phyloP scores from a whole-genome alignment of 495 filamentous ascomycete species.

The Hypoxylon lenormandii region DNA sequence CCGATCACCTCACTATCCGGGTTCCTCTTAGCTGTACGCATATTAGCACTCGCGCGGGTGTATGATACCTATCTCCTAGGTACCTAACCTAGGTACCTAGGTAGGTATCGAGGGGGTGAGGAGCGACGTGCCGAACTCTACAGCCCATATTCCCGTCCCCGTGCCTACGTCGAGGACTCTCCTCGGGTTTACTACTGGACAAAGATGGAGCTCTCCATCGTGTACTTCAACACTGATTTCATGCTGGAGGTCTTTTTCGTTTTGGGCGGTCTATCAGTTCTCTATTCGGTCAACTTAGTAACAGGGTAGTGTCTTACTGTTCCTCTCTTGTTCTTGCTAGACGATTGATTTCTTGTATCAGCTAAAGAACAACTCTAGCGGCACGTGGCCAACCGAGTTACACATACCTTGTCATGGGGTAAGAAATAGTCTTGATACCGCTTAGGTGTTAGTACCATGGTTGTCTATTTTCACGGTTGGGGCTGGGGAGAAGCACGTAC shows the following conservation, averaged over 20 bases:
- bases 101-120: neutral
- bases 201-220: conserved; percentile 71
- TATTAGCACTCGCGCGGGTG: conserved; percentile 17
- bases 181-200: conserved; percentile 39
- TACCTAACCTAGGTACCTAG: too few species aligned
- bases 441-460: conserved; percentile 21
- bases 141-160: conserved; percentile 64
- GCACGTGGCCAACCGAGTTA: neutral
- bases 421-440: conserved; percentile 36
- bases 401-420: conserved; percentile 42
- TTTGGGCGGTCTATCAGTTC: conserved; percentile 21
- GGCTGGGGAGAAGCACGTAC: conserved; percentile 17
- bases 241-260: conserved; percentile 65
- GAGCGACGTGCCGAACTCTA: conserved; percentile 61
- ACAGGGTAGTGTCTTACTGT: conserved; percentile 25
- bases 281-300: neutral
- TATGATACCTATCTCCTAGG: too few species aligned
- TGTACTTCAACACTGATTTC: conserved; percentile 85
- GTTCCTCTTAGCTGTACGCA: conserved; percentile 19
- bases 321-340: conserved; percentile 47
- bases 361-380: neutral
- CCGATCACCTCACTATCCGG: conserved; percentile 52
- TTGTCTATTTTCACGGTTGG: neutral
- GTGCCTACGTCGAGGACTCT: conserved; percentile 63
- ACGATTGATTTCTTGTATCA: conserved; percentile 3